Conservation (phyloP, 495 filamentous ascomycete genomes). For the Penicillium bialowiezense region DNA sequence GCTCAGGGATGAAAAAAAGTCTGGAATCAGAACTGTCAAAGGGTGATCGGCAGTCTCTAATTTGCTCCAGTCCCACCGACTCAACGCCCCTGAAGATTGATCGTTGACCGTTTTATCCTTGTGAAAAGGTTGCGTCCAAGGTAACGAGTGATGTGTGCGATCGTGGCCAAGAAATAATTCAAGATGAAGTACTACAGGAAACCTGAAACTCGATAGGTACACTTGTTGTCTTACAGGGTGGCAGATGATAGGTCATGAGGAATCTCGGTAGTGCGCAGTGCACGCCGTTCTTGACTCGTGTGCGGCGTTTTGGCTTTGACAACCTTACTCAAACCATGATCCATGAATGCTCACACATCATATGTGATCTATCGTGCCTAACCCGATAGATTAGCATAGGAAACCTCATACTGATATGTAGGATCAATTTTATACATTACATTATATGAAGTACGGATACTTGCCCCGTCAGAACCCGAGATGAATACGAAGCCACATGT, state of each 20-base stretch:
- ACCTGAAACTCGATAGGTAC: neutral
- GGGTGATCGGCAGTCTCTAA: slow-evolving; percentile 25
- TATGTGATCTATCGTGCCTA: too few relatives aligned
- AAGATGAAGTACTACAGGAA: neutral
- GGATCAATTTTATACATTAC: too few relatives aligned
- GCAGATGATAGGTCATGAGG: neutral
- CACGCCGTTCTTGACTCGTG: neutral
- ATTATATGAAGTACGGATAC: too few relatives aligned
- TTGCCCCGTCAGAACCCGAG: too few relatives aligned
- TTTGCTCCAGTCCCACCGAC: slow-evolving; percentile 16
- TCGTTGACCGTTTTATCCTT: neutral
- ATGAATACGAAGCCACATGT: too few relatives aligned
- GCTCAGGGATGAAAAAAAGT: slow-evolving; percentile 4
- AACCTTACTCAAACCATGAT: neutral
- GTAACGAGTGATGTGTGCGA: neutral
- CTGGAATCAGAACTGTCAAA: slow-evolving; percentile 20
- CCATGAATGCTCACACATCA: too few relatives aligned
- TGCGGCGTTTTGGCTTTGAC: neutral
- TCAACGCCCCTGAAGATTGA: slow-evolving; percentile 8
- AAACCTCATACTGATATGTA: too few relatives aligned
- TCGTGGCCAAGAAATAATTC: too few relatives aligned
- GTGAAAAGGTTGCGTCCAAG: neutral
- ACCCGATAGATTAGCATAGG: too few relatives aligned
- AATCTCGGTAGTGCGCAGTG: too few relatives aligned
- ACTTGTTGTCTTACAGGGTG: too few relatives aligned